phyloP scores from a whole-genome alignment of 2,329 filamentous ascomycete species.

The Xylaria polymorpha region DNA sequence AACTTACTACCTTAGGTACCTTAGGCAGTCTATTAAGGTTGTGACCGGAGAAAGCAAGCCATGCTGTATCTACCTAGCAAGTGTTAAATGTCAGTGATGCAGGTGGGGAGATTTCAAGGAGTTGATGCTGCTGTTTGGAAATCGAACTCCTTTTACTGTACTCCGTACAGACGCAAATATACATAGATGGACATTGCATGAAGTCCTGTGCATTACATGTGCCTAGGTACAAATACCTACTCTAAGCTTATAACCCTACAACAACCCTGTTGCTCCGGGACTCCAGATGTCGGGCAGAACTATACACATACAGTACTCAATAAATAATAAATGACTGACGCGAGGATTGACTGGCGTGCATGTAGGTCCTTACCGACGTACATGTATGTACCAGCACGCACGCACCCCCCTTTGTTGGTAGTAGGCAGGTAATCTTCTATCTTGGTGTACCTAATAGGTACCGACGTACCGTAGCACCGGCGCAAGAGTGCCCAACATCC shows the following conservation, averaged over 20 bases:
- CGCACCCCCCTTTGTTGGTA: background rate
- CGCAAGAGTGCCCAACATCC: constrained; percentile 26
- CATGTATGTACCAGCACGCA: background rate
- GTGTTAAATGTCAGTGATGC: constrained; percentile 9
- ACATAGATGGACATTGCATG: constrained; percentile 3
- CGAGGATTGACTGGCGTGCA: background rate
- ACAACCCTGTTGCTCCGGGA: background rate
- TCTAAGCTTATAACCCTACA: too few relatives aligned
- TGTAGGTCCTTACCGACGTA: background rate
- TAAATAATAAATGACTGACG: background rate
- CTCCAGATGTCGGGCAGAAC: background rate
- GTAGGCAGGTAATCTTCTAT: background rate
- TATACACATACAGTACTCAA: background rate
- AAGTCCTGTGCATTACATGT: constrained; percentile 1
- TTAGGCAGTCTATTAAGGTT: background rate
- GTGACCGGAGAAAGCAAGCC: background rate
- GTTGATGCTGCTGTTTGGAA: constrained; percentile 5
- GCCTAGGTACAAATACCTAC: background rate
- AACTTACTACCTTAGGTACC: too few relatives aligned
- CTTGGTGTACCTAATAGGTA: background rate
- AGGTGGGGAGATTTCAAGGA: constrained; percentile 11
- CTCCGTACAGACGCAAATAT: constrained; percentile 6
- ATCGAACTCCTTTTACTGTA: constrained; percentile 9
- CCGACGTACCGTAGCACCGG: constrained; percentile 18
- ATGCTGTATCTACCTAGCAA: background rate